These are phyloP conservation scores for Apiospora rasikravindrae DNA, from an alignment of 2,329 filamentous ascomycete genomes.

Conservation along the genomic window DNA sequence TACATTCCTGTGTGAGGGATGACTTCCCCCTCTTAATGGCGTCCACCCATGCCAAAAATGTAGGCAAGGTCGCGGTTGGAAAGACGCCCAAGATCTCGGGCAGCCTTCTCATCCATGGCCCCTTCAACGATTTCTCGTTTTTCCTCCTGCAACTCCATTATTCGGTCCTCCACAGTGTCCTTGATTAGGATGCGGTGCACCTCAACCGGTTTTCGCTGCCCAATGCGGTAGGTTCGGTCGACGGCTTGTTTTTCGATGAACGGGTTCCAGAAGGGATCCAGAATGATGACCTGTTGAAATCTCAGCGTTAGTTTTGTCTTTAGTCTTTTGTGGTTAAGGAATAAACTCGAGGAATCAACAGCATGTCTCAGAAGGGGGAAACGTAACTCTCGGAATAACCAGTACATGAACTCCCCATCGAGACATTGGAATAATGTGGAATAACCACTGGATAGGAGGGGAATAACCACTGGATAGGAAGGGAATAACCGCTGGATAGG, in stretches of 20 bases:
- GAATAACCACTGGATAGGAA: too few relatives aligned
- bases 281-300: slow-evolving; percentile 69
- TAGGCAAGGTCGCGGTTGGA: slow-evolving; percentile 70
- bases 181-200: slow-evolving; percentile 81
- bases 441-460: too few relatives aligned
- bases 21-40: neutral
- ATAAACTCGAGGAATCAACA: too few relatives aligned
- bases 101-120: slow-evolving; percentile 78
- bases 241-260: slow-evolving; percentile 93
- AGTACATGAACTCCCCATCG: too few relatives aligned
- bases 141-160: slow-evolving; percentile 76
- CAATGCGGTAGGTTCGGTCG: slow-evolving; percentile 87
- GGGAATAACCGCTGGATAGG: too few relatives aligned
- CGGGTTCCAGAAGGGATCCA: slow-evolving; percentile 95
- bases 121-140: slow-evolving; percentile 79
- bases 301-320: too few relatives aligned
- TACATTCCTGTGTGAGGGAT: neutral
- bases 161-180: slow-evolving; percentile 86
- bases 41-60: slow-evolving; percentile 59
- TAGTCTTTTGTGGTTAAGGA: too few relatives aligned
- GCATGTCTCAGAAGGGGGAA: too few relatives aligned
- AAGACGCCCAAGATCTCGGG: slow-evolving; percentile 69
- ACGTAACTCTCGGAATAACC: too few relatives aligned
- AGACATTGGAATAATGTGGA: too few relatives aligned
- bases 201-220: slow-evolving; percentile 74